Base-by-base conservation (phyloP, 345 rosid genomes). In the Atalantia buxifolia region DNA sequence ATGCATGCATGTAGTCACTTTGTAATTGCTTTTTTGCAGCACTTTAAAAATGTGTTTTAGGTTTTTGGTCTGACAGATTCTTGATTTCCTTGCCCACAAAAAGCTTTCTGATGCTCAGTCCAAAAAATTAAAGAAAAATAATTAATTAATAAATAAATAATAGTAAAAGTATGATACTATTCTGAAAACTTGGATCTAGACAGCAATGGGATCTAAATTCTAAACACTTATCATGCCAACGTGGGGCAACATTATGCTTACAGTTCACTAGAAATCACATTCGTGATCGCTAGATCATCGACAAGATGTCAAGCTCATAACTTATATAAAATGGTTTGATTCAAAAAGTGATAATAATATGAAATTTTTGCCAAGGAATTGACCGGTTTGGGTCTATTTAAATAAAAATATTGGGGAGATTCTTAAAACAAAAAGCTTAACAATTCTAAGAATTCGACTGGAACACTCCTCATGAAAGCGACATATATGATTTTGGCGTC, bases 1-100 rank as follows among this genome's bases (percentile, higher is more conserved):
- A 75, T 73, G 76, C 67, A 61, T 81, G 80, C 69, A 75, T 78
- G 62, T 78, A 73, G 81, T 74, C 74, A 69, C 55, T 28, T 80
- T 60, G n/a, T 27, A 45, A 45, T 45, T 12, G 10, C 50, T 13
- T 13, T 42, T 45, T 45, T 45, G 50, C 50, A 45, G 50, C 50
- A 45, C 50, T 45, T 63, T 4, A 62, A 4, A 7, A 50, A 57
- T 22, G 25, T 30, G 74, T 53, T 57, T 40, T 19, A 40, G 68
- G 76, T 24, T 73, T 59, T 27, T 8, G 25, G 66, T 22, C 69
- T 74, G 59, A 28, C 22, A 61, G 12, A 38, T 61, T 62, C 56
- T 74, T 5, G 36, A 40, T 10, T 73, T 60, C 38, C 66, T 31
- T 30, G 35, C 75, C 30, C n/a, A n/a, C 25, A 6, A 59, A 72